These are phyloP conservation scores for Durio zibethinus DNA, from an alignment of 345 rosid genomes.

Conservation along the genomic window DNA sequence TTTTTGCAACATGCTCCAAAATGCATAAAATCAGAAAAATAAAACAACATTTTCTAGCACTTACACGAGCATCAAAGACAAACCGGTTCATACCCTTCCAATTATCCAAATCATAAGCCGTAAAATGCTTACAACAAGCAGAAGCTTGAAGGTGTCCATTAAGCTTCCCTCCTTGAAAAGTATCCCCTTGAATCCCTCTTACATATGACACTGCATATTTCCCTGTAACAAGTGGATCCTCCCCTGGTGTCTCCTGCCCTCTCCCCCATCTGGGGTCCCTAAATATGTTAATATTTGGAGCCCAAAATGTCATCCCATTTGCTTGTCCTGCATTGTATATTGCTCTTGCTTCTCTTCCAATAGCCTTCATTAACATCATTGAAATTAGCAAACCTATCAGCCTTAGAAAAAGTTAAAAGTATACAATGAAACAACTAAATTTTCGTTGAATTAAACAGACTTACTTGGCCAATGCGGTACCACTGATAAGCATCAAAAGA, in stretches of 20 bases:
- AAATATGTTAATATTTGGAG: constrained; percentile 81
- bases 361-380: constrained; percentile 31
- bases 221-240: constrained; percentile 66
- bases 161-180: constrained; percentile 40
- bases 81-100: constrained; percentile 75
- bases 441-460: not conserved
- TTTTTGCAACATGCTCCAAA: constrained; percentile 1
- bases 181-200: constrained; percentile 72
- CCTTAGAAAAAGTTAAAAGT: not conserved
- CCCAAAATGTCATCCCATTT: constrained; percentile 71
- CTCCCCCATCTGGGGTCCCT: constrained; percentile 93
- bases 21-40: not conserved
- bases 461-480: constrained; percentile 84
- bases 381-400: not conserved
- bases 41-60: not conserved
- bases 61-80: constrained; percentile 74
- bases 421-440: not conserved
- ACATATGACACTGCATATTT: constrained; percentile 67
- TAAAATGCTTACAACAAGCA: constrained; percentile 86
- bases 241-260: constrained; percentile 92
- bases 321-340: constrained; percentile 67
- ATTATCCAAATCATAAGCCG: constrained; percentile 85
- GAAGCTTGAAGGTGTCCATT: constrained; percentile 57
- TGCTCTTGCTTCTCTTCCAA: constrained; percentile 69
- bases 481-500: constrained; percentile 66